Evolutionary conservation across 1,284 basidiomycete genomes (phyloP).

Genomic region (Phlebopus sp.): DNA sequence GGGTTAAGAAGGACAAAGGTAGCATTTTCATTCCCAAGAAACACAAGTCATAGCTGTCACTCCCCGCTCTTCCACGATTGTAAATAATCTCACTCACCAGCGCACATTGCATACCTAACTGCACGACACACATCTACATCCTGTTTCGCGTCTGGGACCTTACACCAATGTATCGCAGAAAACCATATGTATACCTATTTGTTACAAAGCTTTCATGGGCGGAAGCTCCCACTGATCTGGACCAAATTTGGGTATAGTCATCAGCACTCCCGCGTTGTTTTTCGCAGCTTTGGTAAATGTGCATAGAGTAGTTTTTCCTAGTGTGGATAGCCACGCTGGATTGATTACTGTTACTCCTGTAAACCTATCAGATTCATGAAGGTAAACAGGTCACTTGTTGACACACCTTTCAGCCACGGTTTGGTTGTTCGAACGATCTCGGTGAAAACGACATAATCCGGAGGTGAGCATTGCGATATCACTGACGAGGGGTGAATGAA

Average conservation of each 20-base stretch:
- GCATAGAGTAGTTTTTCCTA: constrained; percentile 80
- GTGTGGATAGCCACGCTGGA: constrained; percentile 80
- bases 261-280: constrained; percentile 58
- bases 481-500: constrained; percentile 92
- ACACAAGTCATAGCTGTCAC: constrained; percentile 22
- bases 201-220: constrained; percentile 51
- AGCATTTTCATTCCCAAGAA: constrained; percentile 53
- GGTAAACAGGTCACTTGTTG: background rate
- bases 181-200: constrained; percentile 19
- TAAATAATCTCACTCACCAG: no score
- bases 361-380: constrained; percentile 2
- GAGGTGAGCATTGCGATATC: constrained; percentile 69
- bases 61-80: background rate
- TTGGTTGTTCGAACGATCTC: constrained; percentile 77
- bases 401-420: constrained; percentile 79
- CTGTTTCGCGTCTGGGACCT: background rate
- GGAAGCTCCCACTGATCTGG: constrained; percentile 84
- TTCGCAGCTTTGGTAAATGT: constrained; percentile 86
- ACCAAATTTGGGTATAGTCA: constrained; percentile 82
- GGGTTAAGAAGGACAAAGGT: constrained; percentile 40
- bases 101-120: no score
- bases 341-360: constrained; percentile 84
- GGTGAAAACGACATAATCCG: constrained; percentile 85
- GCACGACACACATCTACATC: constrained; percentile 6
- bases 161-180: constrained; percentile 6